Evolutionary conservation across 2,329 filamentous ascomycete genomes (phyloP).

Genomic region (Fusarium tjaetaba): DNA sequence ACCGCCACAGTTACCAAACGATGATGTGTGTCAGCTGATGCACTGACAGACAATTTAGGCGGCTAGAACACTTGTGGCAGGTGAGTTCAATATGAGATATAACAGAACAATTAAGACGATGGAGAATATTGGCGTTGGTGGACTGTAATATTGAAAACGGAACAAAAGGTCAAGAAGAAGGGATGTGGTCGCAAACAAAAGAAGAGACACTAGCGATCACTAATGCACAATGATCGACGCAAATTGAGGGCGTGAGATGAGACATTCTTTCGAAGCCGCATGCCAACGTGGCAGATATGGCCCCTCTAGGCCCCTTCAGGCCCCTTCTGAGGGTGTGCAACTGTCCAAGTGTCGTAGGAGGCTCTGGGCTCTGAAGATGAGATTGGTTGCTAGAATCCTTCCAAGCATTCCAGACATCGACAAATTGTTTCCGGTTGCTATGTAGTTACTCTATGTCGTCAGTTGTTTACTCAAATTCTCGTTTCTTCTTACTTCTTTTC

Average conservation of each 20-base stretch:
- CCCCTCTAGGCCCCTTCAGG: not conserved
- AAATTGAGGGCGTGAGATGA: constrained; percentile 27
- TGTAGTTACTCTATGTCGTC: constrained; percentile 5
- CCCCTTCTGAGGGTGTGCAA: not conserved
- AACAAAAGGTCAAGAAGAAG: not conserved
- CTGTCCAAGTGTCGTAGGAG: constrained; percentile 17
- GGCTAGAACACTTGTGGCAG: not conserved
- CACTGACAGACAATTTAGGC: not conserved
- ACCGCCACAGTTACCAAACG: constrained; percentile 29
- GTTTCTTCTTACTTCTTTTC: not conserved
- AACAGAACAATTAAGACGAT: not conserved
- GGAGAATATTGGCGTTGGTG: not conserved
- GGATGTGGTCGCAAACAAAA: constrained; percentile 9
- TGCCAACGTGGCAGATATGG: constrained; percentile 30
- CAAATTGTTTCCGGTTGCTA: constrained; percentile 27
- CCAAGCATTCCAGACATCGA: constrained; percentile 18
- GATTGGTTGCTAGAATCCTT: constrained; percentile 19
- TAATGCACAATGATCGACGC: constrained; percentile 25
- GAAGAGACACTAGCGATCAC: constrained; percentile 13
- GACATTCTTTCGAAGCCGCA: constrained; percentile 20
- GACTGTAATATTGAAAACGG: not conserved
- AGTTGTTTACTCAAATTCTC: constrained; percentile 14
- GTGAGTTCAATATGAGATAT: not conserved
- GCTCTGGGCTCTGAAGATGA: constrained; percentile 7
- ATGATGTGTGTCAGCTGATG: constrained; percentile 25